Base-by-base conservation (phyloP, 169 alveolate genomes). In the Eimeria sp. region DNA sequence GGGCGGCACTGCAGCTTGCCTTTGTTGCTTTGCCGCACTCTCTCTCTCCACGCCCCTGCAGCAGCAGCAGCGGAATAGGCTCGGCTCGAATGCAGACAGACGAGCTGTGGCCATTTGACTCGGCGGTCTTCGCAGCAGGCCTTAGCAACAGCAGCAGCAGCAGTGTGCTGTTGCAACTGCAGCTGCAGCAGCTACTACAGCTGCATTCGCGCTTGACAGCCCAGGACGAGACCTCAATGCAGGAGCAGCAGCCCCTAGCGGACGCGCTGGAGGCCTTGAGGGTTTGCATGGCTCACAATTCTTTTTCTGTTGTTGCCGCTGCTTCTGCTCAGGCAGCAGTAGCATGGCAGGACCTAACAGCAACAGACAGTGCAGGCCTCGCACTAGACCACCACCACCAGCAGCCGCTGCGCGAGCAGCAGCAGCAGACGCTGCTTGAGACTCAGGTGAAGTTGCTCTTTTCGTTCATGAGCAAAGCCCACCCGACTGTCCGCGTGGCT, bases 141-240 rank as follows among this genome's bases (percentile, higher is more conserved):
- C 49, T 80, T 4, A 40, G 49, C 62, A 56, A 49, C 71, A 82
- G 76, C 90, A 56, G 93, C 93, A 56, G 80, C 93, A 85, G 93
- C 82, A 85, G 82, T 49, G 64, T 85, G 52, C 93, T 85, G 93
- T 82, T 85, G 64, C 93, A 85, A 37, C 93, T 85, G 93, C 93
- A 85, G 80, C 68, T 85, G 93, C 93, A 85, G 93, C 93, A 85
- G 64, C 93, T 85, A 62, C 80, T 85, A 66, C 93, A 85, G 68
- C 82, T 60, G 49, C 82, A 58, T 18, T 37, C 82, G n/a, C 93
- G 80, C 54, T 85, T 62, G 14, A 25, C 80, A 2, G 64, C 83
- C 8, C 49, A 85, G 20, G 93, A 58, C 49, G 77, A 62, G 52
- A n/a, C 62, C 18, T 64, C 93, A 20, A 27, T 62, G 93, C 93